A percentile compares a stretch with the other conserved stretches of the same genome.
Conservation (phyloP, 441 rosid genomes). For the Bocquillonia castaneifolia region DNA sequence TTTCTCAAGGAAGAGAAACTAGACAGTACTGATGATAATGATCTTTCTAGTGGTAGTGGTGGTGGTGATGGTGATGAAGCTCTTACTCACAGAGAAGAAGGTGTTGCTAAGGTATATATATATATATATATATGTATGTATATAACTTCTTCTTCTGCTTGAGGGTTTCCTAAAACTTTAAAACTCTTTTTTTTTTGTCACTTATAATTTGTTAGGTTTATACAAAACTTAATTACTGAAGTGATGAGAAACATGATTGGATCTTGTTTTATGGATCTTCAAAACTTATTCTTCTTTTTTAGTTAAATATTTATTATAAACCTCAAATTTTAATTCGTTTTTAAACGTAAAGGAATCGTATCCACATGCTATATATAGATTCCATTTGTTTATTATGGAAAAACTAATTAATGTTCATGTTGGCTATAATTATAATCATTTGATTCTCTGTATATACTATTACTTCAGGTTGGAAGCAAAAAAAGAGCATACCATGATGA, state of each 20-base stretch:
- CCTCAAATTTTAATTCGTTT: not conserved
- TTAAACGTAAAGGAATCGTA: not conserved
- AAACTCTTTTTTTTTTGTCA: too few species aligned
- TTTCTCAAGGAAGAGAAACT: conserved; percentile 28
- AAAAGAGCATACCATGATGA: conserved; percentile 28
- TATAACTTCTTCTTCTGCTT: not conserved
- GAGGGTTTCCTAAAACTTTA: too few species aligned
- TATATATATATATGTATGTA: not conserved
- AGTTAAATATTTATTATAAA: too few species aligned
- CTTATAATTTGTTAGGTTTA: not conserved
- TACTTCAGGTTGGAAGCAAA: conserved; percentile 38
- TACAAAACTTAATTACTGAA: not conserved
- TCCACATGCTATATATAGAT: not conserved
- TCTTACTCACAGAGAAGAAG: conserved; percentile 18
- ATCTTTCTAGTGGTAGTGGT: too few species aligned
- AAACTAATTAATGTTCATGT: not conserved
- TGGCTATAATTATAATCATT: not conserved
- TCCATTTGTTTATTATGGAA: not conserved
- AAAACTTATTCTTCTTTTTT: not conserved
- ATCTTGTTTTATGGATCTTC: conserved; percentile 1
- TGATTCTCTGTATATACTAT: not conserved
- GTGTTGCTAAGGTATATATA: conserved; percentile 23
- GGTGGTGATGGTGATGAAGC: conserved; percentile 8
- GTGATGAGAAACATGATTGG: not conserved
- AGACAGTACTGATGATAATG: conserved; percentile 5